Conservation (phyloP, 768 basidiomycete genomes). For the Pleurotus tuber-regium region DNA sequence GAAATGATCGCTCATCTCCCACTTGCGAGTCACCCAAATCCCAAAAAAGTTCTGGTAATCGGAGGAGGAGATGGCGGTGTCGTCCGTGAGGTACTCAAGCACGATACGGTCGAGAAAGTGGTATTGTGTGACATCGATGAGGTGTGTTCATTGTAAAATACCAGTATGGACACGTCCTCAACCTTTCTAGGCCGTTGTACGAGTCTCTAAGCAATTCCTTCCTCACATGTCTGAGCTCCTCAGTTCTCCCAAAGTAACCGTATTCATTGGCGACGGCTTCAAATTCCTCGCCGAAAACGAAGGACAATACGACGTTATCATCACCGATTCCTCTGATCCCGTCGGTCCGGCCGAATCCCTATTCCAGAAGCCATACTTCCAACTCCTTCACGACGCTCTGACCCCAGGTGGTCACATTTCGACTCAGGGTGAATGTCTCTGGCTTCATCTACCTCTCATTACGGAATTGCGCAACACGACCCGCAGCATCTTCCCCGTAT, state of each 20-base stretch:
- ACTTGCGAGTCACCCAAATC: conserved; percentile 94
- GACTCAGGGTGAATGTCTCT: conserved; percentile 94
- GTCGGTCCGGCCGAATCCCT: conserved; percentile 93
- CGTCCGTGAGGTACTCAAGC: conserved; percentile 95
- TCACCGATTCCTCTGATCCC: conserved; percentile 98
- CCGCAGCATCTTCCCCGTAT: conserved; percentile 69
- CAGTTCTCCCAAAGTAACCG: conserved; percentile 73
- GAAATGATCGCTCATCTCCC: conserved; percentile 99
- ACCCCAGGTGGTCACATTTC: conserved; percentile 89
- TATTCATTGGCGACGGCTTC: conserved; percentile 94
- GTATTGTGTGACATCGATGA: conserved; percentile 98
- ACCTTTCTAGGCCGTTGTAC: conserved; percentile 73
- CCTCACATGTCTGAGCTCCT: conserved; percentile 92
- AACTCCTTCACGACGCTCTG: conserved; percentile 88
- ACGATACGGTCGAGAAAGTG: conserved; percentile 85
- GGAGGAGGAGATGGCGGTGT: conserved; percentile 99
- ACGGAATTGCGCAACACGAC: conserved; percentile 68
- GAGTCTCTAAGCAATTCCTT: conserved; percentile 90
- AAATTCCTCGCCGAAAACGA: conserved; percentile 91
- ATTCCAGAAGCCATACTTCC: conserved; percentile 97
- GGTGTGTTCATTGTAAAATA: conserved; percentile 34
- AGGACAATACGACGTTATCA: conserved; percentile 72
- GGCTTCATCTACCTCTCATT: conserved; percentile 92
- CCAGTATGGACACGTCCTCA: background rate
- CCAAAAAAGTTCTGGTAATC: conserved; percentile 93